phyloP scores from a whole-genome alignment of 345 rosid genomes.

The Sonneratia alba region DNA sequence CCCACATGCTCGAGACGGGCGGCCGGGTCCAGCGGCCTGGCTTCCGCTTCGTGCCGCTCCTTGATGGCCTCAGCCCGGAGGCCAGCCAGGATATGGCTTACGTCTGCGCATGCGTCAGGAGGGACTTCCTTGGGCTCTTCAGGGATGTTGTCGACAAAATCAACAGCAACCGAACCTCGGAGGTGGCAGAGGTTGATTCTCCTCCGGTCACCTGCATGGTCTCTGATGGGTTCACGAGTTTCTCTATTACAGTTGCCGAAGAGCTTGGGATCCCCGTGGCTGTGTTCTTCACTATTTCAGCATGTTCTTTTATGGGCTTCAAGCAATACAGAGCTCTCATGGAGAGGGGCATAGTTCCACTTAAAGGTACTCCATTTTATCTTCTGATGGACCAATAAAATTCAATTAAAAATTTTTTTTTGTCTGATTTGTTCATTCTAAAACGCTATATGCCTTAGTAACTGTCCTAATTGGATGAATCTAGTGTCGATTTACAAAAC shows the following conservation, averaged over 20 bases:
- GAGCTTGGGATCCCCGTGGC: constrained; percentile 7
- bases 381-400: neutral
- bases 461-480: no score
- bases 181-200: neutral
- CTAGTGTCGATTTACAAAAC: neutral
- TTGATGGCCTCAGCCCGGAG: neutral
- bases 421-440: no score
- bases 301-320: neutral
- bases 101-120: neutral
- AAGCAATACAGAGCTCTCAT: neutral
- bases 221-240: neutral
- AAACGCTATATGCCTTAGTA: no score
- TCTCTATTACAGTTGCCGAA: neutral
- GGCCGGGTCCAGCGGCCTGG: neutral
- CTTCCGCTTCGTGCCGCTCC: neutral
- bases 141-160: constrained; percentile 1
- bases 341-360: constrained; percentile 3
- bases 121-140: constrained; percentile 3
- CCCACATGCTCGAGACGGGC: neutral
- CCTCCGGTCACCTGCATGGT: constrained; percentile 9
- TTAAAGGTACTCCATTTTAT: constrained; percentile 2
- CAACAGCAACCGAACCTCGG: neutral
- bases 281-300: neutral
- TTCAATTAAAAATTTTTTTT: no score
- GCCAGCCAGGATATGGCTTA: neutral